Conservation (phyloP, 1,284 basidiomycete genomes). For the Entoloma clypeatum region DNA sequence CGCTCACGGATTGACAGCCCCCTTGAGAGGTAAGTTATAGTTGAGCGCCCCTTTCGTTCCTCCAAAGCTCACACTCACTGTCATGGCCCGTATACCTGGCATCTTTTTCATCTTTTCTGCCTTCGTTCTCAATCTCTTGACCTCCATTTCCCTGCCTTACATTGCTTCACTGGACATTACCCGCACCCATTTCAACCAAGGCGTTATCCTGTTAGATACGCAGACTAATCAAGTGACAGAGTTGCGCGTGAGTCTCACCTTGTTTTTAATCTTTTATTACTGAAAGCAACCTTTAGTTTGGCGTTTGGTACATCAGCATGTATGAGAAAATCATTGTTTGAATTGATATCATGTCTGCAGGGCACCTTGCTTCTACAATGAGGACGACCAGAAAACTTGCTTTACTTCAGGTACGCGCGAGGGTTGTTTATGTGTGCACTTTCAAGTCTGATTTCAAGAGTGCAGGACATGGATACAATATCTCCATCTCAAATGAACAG, state of each 20-base stretch:
- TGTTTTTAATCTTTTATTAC: slow-evolving; percentile 1
- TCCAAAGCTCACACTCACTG: too few relatives aligned
- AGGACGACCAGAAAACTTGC: slow-evolving; percentile 47
- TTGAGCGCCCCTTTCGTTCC: too few relatives aligned
- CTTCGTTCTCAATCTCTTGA: slow-evolving; percentile 61
- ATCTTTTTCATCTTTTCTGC: slow-evolving; percentile 59
- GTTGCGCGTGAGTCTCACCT: slow-evolving; percentile 59
- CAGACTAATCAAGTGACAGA: slow-evolving; percentile 37
- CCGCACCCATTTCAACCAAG: slow-evolving; percentile 46
- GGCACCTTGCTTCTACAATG: slow-evolving; percentile 52
- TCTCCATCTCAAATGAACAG: slow-evolving; percentile 36
- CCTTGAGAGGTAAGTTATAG: too few relatives aligned
- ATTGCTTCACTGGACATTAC: slow-evolving; percentile 61
- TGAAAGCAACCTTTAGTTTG: slow-evolving; percentile 39
- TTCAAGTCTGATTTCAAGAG: slow-evolving; percentile 7
- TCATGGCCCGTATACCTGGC: slow-evolving; percentile 62
- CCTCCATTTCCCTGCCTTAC: slow-evolving; percentile 66
- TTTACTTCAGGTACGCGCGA: slow-evolving; percentile 31
- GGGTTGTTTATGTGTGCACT: neutral
- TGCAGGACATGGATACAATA: slow-evolving; percentile 55
- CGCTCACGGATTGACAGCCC: too few relatives aligned
- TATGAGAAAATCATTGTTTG: neutral
- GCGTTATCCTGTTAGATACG: slow-evolving; percentile 26
- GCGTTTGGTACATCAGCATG: slow-evolving; percentile 47
- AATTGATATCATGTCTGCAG: slow-evolving; percentile 27